Evolutionary conservation across 768 basidiomycete species (phyloP).

Genomic region (Tricholoma matsutake): DNA sequence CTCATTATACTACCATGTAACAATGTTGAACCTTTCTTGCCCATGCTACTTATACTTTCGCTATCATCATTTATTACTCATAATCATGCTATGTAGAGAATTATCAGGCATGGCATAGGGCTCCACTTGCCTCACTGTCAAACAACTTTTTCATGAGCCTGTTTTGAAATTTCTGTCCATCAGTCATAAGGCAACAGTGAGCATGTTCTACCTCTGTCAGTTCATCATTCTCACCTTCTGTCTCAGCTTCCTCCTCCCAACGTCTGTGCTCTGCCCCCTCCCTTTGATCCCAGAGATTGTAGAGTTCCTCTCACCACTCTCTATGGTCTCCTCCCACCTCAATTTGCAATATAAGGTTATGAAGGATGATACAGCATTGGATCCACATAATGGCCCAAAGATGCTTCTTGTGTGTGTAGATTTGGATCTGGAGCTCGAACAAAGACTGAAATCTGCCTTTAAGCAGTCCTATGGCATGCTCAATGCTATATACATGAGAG

Average conservation of each 20-base stretch:
- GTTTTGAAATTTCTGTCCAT: background rate
- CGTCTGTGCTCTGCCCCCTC: background rate
- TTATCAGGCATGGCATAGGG: background rate
- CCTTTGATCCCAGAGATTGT: background rate
- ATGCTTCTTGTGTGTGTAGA: slow-evolving; percentile 12
- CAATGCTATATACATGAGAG: slow-evolving; percentile 10
- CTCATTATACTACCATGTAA: background rate
- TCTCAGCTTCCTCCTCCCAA: background rate
- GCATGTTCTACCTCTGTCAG: background rate
- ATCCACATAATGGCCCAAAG: slow-evolving; percentile 16
- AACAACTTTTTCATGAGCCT: background rate
- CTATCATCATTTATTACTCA: background rate
- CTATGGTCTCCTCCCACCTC: background rate
- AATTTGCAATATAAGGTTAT: slow-evolving; percentile 11
- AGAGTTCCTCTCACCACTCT: background rate
- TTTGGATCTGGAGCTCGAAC: slow-evolving; percentile 13
- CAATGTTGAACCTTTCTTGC: background rate
- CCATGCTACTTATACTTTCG: background rate
- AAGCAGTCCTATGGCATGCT: slow-evolving; percentile 26
- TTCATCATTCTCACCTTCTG: background rate
- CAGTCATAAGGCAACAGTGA: background rate
- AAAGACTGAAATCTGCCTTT: slow-evolving; percentile 27
- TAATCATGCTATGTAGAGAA: slow-evolving; percentile 4
- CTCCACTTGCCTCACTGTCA: background rate
- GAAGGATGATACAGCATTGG: slow-evolving; percentile 16